Percentiles rank a stretch among this genome's conserved stretches.
Evolutionary conservation across 2,329 filamentous ascomycete species (phyloP).

Genomic region (Pseudohalonectria lignicola): DNA sequence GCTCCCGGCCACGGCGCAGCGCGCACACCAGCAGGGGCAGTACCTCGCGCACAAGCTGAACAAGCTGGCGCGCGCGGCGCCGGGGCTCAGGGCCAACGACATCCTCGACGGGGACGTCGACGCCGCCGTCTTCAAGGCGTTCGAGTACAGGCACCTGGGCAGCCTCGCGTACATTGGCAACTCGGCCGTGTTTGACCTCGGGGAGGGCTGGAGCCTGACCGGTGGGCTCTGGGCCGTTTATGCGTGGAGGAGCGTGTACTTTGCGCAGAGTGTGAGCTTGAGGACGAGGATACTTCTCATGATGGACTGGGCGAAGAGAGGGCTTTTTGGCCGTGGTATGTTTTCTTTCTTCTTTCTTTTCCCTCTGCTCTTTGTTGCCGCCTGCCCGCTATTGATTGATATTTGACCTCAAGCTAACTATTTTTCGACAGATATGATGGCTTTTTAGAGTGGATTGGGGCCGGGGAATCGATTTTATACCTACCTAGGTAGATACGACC

Average conservation of each 20-base stretch:
- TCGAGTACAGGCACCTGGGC: conserved; percentile 87
- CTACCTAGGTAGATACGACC: too few species aligned
- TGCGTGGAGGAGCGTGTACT: conserved; percentile 92
- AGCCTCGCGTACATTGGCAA: conserved; percentile 93
- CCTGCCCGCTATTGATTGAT: too few species aligned
- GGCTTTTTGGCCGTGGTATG: conserved; percentile 89
- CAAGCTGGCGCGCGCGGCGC: conserved; percentile 68
- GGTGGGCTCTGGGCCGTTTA: conserved; percentile 91
- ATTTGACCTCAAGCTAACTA: conserved; percentile 5
- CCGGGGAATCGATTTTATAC: too few species aligned
- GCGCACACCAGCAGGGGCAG: conserved; percentile 88
- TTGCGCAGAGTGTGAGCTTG: conserved; percentile 92
- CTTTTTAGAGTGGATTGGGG: too few species aligned
- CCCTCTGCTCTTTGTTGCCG: conserved; percentile 2
- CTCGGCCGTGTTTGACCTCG: conserved; percentile 86
- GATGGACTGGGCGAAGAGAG: conserved; percentile 98
- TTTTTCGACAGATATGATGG: conserved; percentile 22
- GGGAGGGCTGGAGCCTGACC: conserved; percentile 62
- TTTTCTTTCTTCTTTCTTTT: conserved; percentile 8
- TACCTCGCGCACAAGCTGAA: conserved; percentile 94
- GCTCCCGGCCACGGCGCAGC: conserved; percentile 87
- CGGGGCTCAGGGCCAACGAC: conserved; percentile 68
- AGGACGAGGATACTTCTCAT: conserved; percentile 79
- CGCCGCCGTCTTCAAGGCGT: conserved; percentile 84
- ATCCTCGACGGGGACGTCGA: conserved; percentile 84